phyloP scores from a whole-genome alignment of 345 rosid species.

The Draba incana region DNA sequence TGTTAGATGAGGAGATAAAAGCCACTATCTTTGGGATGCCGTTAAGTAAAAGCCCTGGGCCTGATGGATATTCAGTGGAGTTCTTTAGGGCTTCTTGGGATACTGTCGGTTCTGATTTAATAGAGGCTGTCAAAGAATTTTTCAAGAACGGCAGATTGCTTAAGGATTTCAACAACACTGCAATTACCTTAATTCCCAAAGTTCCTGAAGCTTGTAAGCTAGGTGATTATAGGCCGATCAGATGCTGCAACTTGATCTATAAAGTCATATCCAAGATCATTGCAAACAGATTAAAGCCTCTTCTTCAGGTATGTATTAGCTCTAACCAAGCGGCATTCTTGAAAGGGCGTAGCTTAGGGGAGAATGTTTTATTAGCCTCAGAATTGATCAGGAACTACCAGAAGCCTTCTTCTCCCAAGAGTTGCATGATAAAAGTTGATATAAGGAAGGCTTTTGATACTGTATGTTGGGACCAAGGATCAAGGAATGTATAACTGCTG shows the following conservation, averaged over 20 bases:
- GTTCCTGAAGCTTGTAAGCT: background rate
- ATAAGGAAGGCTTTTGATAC: background rate
- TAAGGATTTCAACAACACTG: background rate
- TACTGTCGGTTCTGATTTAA: fast-evolving
- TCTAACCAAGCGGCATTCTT: background rate
- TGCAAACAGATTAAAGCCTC: background rate
- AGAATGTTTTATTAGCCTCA: background rate
- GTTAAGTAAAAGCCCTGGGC: too few relatives aligned
- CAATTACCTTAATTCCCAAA: background rate
- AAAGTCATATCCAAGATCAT: background rate
- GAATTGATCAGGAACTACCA: background rate
- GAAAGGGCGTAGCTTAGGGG: background rate
- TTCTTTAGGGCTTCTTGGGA: background rate
- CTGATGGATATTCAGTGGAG: too few relatives aligned
- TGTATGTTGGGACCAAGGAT: background rate
- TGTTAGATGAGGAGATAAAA: too few relatives aligned
- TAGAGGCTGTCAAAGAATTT: background rate
- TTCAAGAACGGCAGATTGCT: background rate
- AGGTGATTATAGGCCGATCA: background rate
- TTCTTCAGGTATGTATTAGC: background rate
- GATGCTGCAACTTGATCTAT: background rate
- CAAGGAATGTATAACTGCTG: too few relatives aligned
- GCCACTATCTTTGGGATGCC: too few relatives aligned
- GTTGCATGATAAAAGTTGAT: background rate
- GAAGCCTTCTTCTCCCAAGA: background rate